Conservation (phyloP, 352 stramenopile species). For the Globisporangium spinosum region DNA sequence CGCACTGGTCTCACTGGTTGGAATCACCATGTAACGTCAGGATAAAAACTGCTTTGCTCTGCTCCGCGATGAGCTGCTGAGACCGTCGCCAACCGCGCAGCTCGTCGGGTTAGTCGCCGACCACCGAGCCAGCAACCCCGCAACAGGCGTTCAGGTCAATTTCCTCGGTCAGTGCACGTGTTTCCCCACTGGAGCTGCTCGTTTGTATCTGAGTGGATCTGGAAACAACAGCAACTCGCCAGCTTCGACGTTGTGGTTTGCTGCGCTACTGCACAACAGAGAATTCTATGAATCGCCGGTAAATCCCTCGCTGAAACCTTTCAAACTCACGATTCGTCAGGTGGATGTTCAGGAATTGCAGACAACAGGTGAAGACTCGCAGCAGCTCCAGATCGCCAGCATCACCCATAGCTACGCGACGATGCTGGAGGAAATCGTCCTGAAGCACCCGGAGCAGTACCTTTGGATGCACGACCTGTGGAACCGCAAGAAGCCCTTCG, state of each 20-base stretch:
- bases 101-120: constrained; percentile 51
- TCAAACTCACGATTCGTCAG: constrained; percentile 35
- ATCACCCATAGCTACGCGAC: constrained; percentile 41
- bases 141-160: constrained; percentile 21
- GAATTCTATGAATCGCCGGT: constrained; percentile 19
- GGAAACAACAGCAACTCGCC: neutral
- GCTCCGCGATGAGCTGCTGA: constrained; percentile 27
- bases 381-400: constrained; percentile 11
- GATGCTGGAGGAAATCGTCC: constrained; percentile 33
- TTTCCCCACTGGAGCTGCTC: constrained; percentile 37
- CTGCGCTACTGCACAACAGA: constrained; percentile 38
- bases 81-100: constrained; percentile 15
- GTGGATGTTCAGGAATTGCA: constrained; percentile 13
- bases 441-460: constrained; percentile 37
- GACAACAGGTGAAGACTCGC: neutral
- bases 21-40: constrained; percentile 1
- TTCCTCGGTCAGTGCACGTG: constrained; percentile 44
- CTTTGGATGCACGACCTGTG: constrained; percentile 60
- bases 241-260: constrained; percentile 38
- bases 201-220: constrained; percentile 28
- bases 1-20: neutral
- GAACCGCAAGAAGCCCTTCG: constrained; percentile 19
- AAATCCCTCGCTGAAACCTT: constrained; percentile 28
- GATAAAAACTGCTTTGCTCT: constrained; percentile 52
- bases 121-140: constrained; percentile 32